Evolutionary conservation across 192 early-diverging fungal species (phyloP), one percentile per base, ranked within the genome.

Genomic region (Glomus cerebriforme): DNA sequence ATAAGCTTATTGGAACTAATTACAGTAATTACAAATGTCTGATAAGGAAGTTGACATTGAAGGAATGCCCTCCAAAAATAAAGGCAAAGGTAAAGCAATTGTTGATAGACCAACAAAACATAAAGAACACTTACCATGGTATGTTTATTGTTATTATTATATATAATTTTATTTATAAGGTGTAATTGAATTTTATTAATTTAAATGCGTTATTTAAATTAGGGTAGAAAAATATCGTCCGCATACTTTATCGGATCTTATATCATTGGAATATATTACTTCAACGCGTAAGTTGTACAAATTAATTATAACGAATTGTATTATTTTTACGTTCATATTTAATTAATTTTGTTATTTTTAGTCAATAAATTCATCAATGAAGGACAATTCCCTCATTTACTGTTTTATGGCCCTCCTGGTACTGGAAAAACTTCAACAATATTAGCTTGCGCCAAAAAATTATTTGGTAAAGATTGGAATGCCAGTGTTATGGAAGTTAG

Each of bases 201-300:
- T 70, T 70, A 19, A 24, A 22, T n/a, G 7, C 12, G 3, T 45
- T 70, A 35, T 54, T 24, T 27, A 45, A 58, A 7, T 31, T 76
- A 95, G 97, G 97, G 95, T 99, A 5, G 98, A 99, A 83, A 99
- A 99, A 80, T 99, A 99, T 82, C 88, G 98, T 65, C 98, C 97
- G 10, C 80, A 86, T 0, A 85, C 86, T n/a, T 83, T 99, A n/a
- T 90, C 92, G 66, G 97, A 99, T 59, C 87, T 99, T 60, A 95
- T 99, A 37, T 95, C 97, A 26, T 96, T 98, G 78, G 78, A 92
- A 73, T 93, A 98, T 82, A 97, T 99, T 67, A 96, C 95, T 27
- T 85, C 88, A 37, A 97, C 96, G 17, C 49, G 49, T 54, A 9
- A 92, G 95, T 93, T 74, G 32, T n/a, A 22, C 15, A 59, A 32